phyloP scores from a whole-genome alignment of 2,329 filamentous ascomycete species.

The Paramyrothecium sp. region DNA sequence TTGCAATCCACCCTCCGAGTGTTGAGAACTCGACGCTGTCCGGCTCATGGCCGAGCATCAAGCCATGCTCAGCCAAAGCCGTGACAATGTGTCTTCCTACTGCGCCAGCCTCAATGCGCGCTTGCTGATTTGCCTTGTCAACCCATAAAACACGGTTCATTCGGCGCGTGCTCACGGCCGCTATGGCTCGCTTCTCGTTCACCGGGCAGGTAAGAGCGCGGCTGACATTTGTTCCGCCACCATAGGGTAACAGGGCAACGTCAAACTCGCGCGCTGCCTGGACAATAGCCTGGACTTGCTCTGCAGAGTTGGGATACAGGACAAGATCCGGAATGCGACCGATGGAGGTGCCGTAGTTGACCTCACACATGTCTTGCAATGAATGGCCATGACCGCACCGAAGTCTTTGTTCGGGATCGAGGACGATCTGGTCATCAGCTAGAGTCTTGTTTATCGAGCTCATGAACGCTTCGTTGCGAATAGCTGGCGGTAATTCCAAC shows the following conservation, averaged over 20 bases:
- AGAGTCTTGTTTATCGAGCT: no score
- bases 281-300: background rate
- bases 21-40: slow-evolving; percentile 6
- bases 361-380: slow-evolving; percentile 3
- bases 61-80: slow-evolving; percentile 1
- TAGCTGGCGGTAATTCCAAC: no score
- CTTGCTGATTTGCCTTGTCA: slow-evolving; percentile 1
- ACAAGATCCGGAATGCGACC: background rate
- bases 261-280: no score
- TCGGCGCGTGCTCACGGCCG: background rate
- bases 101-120: slow-evolving; percentile 1
- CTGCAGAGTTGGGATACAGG: background rate
- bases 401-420: no score
- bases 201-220: no score
- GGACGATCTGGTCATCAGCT: no score
- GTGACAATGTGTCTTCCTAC: slow-evolving; percentile 3
- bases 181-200: no score
- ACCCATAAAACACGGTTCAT: slow-evolving; percentile 2
- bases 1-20: slow-evolving; percentile 4
- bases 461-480: no score
- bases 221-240: no score
- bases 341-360: background rate
- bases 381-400: slow-evolving; percentile 1
- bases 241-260: no score
- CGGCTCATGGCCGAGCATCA: slow-evolving; percentile 3